Percentiles rank a stretch among this genome's conserved stretches.
These are phyloP conservation scores for Colletotrichum australisinense DNA, from an alignment of 2,329 filamentous ascomycete species.

Conservation along the genomic window DNA sequence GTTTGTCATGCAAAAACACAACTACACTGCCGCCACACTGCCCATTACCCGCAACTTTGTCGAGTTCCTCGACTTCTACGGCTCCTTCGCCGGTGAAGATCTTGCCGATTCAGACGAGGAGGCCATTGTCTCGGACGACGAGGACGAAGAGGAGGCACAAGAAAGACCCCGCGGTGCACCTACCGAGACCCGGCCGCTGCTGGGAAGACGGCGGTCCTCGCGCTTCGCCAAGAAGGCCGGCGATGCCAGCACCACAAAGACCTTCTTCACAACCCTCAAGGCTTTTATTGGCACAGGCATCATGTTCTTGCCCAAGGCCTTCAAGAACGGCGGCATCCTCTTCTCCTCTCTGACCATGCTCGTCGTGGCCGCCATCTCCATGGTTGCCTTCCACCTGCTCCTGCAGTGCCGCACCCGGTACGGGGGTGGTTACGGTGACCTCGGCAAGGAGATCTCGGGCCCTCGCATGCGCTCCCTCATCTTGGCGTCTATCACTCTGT, in stretches of 20 bases:
- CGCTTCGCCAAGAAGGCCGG: conserved; percentile 55
- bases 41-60: conserved; percentile 78
- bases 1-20: conserved; percentile 52
- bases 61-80: conserved; percentile 81
- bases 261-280: conserved; percentile 83
- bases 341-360: conserved; percentile 79
- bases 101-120: conserved; percentile 71
- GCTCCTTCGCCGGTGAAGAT: conserved; percentile 81
- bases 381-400: conserved; percentile 78
- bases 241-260: conserved; percentile 76
- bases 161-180: conserved; percentile 36
- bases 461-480: conserved; percentile 73
- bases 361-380: conserved; percentile 73
- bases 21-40: conserved; percentile 40
- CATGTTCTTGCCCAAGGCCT: conserved; percentile 85
- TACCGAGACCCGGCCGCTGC: conserved; percentile 69
- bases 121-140: conserved; percentile 57
- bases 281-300: conserved; percentile 85
- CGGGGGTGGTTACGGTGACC: conserved; percentile 79
- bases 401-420: conserved; percentile 73
- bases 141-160: conserved; percentile 54
- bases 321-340: conserved; percentile 80
- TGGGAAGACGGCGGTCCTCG: conserved; percentile 66
- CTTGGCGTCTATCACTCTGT: conserved; percentile 76
- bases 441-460: conserved; percentile 75